Percentiles rank a stretch among this genome's conserved stretches.
phyloP scores from a whole-genome alignment of 2,329 filamentous ascomycete species.

The Curvularia spicifera region DNA sequence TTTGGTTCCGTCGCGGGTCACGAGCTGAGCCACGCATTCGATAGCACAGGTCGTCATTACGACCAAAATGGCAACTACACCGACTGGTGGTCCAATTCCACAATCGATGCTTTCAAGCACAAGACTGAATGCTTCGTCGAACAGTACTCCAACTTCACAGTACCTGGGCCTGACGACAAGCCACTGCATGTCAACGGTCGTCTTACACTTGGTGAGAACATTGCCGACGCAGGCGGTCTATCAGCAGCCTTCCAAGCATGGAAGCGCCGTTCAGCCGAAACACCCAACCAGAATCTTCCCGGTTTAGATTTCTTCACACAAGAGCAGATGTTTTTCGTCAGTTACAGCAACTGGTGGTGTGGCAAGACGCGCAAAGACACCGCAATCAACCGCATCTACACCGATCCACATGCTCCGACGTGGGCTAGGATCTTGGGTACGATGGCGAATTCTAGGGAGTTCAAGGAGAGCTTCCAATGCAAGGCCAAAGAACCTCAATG shows the following conservation, averaged over 20 bases:
- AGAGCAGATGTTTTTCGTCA: conserved; percentile 73
- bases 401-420: conserved; percentile 70
- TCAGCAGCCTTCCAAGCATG: conserved; percentile 69
- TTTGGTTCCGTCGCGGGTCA: conserved; percentile 72
- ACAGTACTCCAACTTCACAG: conserved; percentile 69
- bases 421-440: conserved; percentile 65
- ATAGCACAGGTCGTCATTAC: conserved; percentile 69
- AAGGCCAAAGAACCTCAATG: conserved; percentile 69
- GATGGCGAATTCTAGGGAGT: conserved; percentile 70
- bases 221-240: conserved; percentile 73
- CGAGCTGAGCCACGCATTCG: conserved; percentile 74
- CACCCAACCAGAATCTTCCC: conserved; percentile 56
- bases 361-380: conserved; percentile 66
- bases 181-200: conserved; percentile 67
- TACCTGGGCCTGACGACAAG: conserved; percentile 63
- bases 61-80: conserved; percentile 69
- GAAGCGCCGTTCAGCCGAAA: conserved; percentile 63
- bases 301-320: conserved; percentile 68
- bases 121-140: conserved; percentile 70
- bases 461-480: conserved; percentile 71
- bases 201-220: conserved; percentile 72
- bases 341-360: conserved; percentile 71
- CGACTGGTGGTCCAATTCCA: conserved; percentile 70
- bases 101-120: conserved; percentile 63
- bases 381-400: conserved; percentile 64